Percentiles rank a stretch among this genome's conserved stretches.
These are phyloP conservation scores for Eurotiales sp. DNA, from an alignment of 2,329 filamentous ascomycete species.

Conservation along the genomic window DNA sequence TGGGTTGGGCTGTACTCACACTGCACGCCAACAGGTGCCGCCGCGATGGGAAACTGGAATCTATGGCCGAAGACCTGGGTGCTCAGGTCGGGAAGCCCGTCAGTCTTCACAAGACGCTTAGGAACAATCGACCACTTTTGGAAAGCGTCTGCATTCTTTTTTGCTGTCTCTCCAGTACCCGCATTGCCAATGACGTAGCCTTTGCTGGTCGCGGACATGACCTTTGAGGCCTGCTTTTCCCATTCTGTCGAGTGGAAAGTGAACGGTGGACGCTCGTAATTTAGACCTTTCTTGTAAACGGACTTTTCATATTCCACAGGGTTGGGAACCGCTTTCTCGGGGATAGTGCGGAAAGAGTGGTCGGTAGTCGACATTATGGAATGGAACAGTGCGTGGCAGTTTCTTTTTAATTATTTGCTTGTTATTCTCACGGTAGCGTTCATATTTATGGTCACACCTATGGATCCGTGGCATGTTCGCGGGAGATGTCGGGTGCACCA, in stretches of 20 bases:
- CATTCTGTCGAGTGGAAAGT: conserved; percentile 56
- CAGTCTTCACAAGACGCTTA: conserved; percentile 24
- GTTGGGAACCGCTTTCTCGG: not conserved
- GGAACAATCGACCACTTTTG: conserved; percentile 26
- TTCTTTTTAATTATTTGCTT: no score
- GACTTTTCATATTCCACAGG: conserved; percentile 31
- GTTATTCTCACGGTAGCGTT: no score
- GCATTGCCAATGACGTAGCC: conserved; percentile 60
- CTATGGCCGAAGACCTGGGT: conserved; percentile 50
- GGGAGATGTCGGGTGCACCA: no score
- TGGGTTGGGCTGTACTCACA: no score
- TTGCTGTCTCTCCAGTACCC: conserved; percentile 29
- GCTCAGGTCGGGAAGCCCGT: conserved; percentile 44
- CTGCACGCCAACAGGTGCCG: conserved; percentile 68
- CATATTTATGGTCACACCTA: no score
- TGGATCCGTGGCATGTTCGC: no score
- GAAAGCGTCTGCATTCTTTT: conserved; percentile 29
- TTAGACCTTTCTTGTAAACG: conserved; percentile 47
- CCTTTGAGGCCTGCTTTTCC: conserved; percentile 49
- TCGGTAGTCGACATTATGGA: no score
- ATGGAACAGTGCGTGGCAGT: no score
- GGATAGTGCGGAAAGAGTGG: no score
- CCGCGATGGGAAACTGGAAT: conserved; percentile 52
- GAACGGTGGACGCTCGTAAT: conserved; percentile 45
- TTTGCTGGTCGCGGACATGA: conserved; percentile 49